Evolutionary conservation across 2,329 filamentous ascomycete genomes (phyloP).

Genomic region (Neofusicoccum laricinum): DNA sequence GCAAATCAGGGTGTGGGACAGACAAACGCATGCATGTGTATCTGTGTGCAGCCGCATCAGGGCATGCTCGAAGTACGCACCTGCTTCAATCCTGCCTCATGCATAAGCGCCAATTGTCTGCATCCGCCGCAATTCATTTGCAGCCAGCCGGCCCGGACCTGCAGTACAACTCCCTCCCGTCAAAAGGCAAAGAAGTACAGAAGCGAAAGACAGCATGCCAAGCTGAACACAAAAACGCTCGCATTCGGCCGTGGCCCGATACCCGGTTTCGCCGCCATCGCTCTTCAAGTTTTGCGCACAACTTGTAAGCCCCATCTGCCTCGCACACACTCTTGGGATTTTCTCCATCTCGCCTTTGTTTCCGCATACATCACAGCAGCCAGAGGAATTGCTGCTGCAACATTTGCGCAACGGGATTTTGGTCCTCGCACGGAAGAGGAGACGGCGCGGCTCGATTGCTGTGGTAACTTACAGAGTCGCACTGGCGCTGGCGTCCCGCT

Average conservation of each 20-base stretch:
- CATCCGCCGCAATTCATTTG: background rate
- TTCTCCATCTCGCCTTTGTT: background rate
- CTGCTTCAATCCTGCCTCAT: background rate
- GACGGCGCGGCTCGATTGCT: background rate
- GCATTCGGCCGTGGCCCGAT: background rate
- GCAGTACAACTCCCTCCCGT: background rate
- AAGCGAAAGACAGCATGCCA: background rate
- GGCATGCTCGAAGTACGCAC: background rate
- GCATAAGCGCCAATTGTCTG: background rate
- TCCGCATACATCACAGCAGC: background rate
- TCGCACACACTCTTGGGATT: background rate
- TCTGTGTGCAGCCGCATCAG: background rate
- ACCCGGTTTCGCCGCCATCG: background rate
- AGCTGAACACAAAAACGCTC: background rate
- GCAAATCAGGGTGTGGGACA: background rate
- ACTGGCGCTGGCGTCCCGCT: slow-evolving; percentile 3
- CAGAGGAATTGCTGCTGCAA: background rate
- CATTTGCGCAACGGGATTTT: background rate
- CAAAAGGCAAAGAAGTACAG: slow-evolving; percentile 7
- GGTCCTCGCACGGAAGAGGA: background rate
- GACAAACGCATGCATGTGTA: background rate
- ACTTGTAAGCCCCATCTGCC: slow-evolving; percentile 1
- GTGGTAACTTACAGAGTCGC: slow-evolving; percentile 18
- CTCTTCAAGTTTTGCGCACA: background rate
- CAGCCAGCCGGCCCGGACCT: background rate